Percentiles rank a stretch among this genome's conserved stretches.
Evolutionary conservation across 176 grass and related monocot species (phyloP).

Genomic region (Thinopyrum elongatum): DNA sequence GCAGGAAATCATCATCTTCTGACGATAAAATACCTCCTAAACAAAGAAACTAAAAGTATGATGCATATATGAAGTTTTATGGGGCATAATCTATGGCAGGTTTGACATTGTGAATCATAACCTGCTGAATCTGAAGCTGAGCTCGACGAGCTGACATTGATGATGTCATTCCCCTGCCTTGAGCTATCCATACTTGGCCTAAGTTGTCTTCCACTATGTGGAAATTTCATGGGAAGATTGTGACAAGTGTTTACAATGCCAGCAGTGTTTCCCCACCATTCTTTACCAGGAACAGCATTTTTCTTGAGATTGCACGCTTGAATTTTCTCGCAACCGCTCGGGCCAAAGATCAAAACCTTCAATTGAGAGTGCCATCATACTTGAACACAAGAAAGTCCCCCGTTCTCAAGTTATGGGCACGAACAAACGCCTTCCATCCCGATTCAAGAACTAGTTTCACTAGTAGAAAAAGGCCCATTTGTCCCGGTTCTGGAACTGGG

Average conservation of each 20-base stretch:
- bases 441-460: constrained; percentile 8
- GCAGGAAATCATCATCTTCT: not conserved
- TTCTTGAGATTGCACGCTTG: not conserved
- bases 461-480: too few relatives aligned
- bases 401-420: constrained; percentile 22
- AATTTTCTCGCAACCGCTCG: constrained; percentile 33
- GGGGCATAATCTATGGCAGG: not conserved
- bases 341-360: constrained; percentile 37
- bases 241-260: not conserved
- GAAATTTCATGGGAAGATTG: not conserved
- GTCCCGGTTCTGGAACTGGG: too few relatives aligned
- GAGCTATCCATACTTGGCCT: not conserved
- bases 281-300: not conserved
- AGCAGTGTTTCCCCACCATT: not conserved
- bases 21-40: not conserved
- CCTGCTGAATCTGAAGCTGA: not conserved
- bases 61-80: not conserved
- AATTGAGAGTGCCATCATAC: constrained; percentile 27
- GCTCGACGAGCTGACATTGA: not conserved
- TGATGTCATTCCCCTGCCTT: not conserved
- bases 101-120: constrained; percentile 3
- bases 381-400: constrained; percentile 46
- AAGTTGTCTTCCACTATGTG: not conserved
- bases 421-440: constrained; percentile 43
- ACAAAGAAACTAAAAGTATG: not conserved